Base-by-base conservation (phyloP, 768 basidiomycete species). In the Cyclocybe aegerita region DNA sequence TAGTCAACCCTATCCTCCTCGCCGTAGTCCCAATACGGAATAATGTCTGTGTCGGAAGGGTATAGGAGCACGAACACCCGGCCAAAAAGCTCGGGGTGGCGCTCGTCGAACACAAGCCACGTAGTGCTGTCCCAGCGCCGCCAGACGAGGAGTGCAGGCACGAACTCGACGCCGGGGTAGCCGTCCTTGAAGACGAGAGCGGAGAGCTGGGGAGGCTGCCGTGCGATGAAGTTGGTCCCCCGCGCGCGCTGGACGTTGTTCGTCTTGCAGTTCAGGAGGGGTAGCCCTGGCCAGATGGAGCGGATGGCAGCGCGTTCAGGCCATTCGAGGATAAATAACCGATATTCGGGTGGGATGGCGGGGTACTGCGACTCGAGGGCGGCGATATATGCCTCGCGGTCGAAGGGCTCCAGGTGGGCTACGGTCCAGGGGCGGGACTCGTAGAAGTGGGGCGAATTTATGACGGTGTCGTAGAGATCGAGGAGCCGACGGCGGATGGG, bases 271-370 rank as follows among this genome's bases (percentile, higher is more conserved):
- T 36, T 4, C 1, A 12, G 32, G 15, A 48, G 35, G 2, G 52
- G 45, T 3, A 55, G 41, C 2, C 40, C 49, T 7, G 54, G 54
- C 54, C 54, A 51, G 2, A 38, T 48, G 23, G 29, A 39, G 1
- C 23, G n/a, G 31, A 51, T 40, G 5, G 38, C 15, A 11, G 46
- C 10, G 1, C 16, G 17, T 10, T 14, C 52, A 4, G 52, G 52
- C 52, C 52, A 53, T 45, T 53, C 52, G 9, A 53, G 43, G 9
- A 53, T 41, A 47, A 47, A 54, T n/a, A 54, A 15, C 6, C 54
- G 49, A 33, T 43, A 55, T 3, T 50, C 54, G 14, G 50, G 49
- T 3, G 54, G 54, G 7, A 47, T 39, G 8, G 10, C 4, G 14
- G 47, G 42, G 37, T 49, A 37, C 33, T 54, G 52, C 14, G 17